Percentiles rank a stretch among this genome's conserved stretches.
Conservation (phyloP, 768 basidiomycete species). For the Jaapia argillacea region DNA sequence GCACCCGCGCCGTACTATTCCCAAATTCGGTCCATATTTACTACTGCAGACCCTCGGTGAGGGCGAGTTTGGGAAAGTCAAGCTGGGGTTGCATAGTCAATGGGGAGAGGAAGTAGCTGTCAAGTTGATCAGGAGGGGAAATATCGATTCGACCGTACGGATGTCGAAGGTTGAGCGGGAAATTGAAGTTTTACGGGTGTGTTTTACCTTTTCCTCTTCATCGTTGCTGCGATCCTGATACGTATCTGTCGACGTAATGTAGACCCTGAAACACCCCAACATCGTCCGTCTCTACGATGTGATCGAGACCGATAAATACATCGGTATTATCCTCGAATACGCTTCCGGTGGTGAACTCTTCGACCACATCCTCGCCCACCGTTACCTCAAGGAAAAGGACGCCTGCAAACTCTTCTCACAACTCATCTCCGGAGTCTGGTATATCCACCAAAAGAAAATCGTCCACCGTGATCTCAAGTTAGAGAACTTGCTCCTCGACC, state of each 20-base stretch:
- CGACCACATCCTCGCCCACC: constrained; percentile 96
- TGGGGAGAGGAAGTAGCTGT: constrained; percentile 99
- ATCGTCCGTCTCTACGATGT: constrained; percentile 98
- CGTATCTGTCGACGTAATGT: too few species aligned
- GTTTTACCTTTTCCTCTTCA: constrained; percentile 19
- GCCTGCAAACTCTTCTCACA: constrained; percentile 95
- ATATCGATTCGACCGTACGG: constrained; percentile 75
- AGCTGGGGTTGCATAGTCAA: constrained; percentile 86
- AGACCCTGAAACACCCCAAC: constrained; percentile 95
- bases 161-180: constrained; percentile 96
- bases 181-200: constrained; percentile 91
- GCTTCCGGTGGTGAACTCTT: constrained; percentile 98
- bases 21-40: constrained; percentile 92
- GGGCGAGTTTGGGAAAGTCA: constrained; percentile 98
- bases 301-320: constrained; percentile 99
- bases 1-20: constrained; percentile 79
- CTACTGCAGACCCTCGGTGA: constrained; percentile 94
- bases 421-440: constrained; percentile 97
- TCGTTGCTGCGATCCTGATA: neutral
- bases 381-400: constrained; percentile 89
- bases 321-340: constrained; percentile 98
- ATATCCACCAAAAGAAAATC: constrained; percentile 98
- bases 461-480: constrained; percentile 99
- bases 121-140: constrained; percentile 90
- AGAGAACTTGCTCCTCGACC: constrained; percentile 94